phyloP scores from a whole-genome alignment of 192 early-diverging fungal species.

The Backusella morwellensis region DNA sequence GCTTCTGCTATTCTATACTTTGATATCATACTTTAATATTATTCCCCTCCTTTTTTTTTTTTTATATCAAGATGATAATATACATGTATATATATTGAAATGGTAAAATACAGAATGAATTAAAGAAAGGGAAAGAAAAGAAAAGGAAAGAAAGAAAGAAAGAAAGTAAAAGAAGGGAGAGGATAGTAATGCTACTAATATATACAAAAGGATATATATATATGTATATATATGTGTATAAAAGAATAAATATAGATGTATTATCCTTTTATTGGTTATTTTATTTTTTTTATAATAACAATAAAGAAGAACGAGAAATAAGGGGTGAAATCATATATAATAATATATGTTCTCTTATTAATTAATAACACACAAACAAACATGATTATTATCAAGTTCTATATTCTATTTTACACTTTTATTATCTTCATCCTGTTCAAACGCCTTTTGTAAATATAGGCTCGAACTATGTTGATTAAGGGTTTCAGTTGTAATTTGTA shows the following conservation, averaged over 20 bases:
- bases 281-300: background rate
- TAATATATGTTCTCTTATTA: background rate
- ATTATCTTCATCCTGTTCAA: background rate
- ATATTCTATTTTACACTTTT: background rate
- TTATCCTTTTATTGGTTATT: conserved; percentile 4
- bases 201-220: background rate
- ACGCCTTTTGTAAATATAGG: background rate
- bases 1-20: background rate
- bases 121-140: background rate
- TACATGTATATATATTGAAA: background rate
- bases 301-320: background rate
- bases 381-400: background rate
- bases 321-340: background rate
- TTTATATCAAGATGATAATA: too few species aligned
- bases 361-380: background rate
- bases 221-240: background rate
- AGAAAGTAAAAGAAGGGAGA: background rate
- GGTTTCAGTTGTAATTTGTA: background rate
- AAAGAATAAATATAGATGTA: background rate
- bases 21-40: background rate
- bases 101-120: background rate
- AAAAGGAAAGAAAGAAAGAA: background rate
- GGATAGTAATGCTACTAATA: background rate
- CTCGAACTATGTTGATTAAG: background rate
- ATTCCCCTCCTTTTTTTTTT: too few species aligned